Base-by-base conservation (phyloP, 768 basidiomycete genomes). In the button mushroom (Agaricus bisporus) region DNA sequence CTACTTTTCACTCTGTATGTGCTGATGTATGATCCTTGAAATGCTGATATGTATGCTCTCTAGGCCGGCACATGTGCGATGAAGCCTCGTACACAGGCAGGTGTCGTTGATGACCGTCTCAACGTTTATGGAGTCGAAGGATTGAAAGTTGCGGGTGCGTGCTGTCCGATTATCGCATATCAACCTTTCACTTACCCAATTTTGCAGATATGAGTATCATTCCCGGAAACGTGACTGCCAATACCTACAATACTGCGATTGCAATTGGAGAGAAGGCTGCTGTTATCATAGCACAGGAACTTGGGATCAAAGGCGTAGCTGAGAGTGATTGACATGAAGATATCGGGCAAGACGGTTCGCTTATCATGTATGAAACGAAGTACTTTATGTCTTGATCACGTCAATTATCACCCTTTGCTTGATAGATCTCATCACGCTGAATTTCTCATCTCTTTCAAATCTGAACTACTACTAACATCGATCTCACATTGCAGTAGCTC, bases 41-140 rank as follows among this genome's bases (percentile, higher is more conserved):
- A 17, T 17, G 22, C 36, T 45, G 6, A 41, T 32, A 14, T 41
- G 35, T 18, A 26, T 8, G 17, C 26, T 39, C 28, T 28, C 5
- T 46, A 84, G 82, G 69, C 82, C 14, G 84, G 83, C 38, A 86
- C 83, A 0, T 85, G 83, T 54, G 77, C 82, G 0, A 86, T 86
- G 84, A 84, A 84, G 62, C 73, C 81, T 3, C 73, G 76, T 17
- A 71, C 78, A 15, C 51, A 73, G 39, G 77, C 74, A 4, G 85
- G 84, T 12, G 85, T 86, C 4, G 81, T 88, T 9, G 82, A 88
- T 59, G 48, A 75, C 26, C 68, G 68, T 17, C 65, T 86, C 38
- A 81, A 81, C 57, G 83, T 88, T 11, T 85, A 86, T 56, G 83
- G 82, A 0, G 72, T 80, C 1, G 57, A 68, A 57, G 74, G 74